Evolutionary conservation across 1,284 basidiomycete species (phyloP), one percentile per base, ranked within the genome.

Genomic region (Ceratorhiza oryzae-sativae): DNA sequence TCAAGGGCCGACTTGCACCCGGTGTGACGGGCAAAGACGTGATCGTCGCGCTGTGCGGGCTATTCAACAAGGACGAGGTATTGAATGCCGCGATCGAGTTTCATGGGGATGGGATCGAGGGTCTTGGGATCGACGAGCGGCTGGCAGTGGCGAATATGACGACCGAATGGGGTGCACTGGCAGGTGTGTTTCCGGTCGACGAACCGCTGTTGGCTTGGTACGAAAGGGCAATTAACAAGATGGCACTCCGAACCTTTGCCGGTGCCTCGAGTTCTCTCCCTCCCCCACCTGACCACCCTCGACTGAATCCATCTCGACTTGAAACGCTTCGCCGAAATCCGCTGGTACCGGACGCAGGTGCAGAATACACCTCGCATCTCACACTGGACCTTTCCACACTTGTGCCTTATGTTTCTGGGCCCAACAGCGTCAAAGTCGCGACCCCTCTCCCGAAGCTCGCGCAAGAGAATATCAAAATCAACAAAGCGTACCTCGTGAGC

Each of bases 71-170:
- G 76, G 97, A 99, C 80, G 94, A 99, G 80, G 97, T 99, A 2
- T 86, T 99, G 56, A 99, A 99, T 78, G 92, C 92, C n/a, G 97
- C 97, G 1, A 92, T 99, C 80, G 97, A 99, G 80, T 99, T 99
- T 81, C 90, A 91, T 1, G 97, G 97, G n/a, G 89, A 92, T 41
- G 97, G 97, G 23, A 85, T 98, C n/a, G 78, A 86, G 27, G 85
- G 88, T 39, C 84, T 99, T 51, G 83, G 88, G 0, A 86, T 99
- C 53, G 97, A 99, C 79, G 95, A 99, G 78, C 87, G 97, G 41
- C 84, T 99, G 65, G 97, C 97, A 0, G 98, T 99, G 75, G 86
- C 95, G 39, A 97, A 97, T 81, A 99, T 99, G 97, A 98, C 97
- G 2, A 99, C 97, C 18, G 97, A 99, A 80, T 99, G 97, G 97